Base-by-base conservation (phyloP, 225 moss, liverwort and hornwort genomes). In the Marchantia polymorpha region DNA sequence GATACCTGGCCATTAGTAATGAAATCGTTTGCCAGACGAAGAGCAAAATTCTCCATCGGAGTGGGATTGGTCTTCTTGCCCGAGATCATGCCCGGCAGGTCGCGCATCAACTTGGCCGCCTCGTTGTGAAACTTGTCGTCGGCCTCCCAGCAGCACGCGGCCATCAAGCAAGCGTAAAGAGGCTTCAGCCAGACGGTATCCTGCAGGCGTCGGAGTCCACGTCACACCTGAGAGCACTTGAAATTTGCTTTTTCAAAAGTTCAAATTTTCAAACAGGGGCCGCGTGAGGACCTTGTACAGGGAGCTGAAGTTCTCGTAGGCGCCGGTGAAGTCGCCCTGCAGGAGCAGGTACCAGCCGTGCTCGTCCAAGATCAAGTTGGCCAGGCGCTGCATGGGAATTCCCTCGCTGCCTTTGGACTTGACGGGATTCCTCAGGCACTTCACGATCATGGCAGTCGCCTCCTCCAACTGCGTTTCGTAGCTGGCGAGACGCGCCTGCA, bases 121-220 rank as follows among this genome's bases (percentile, higher is more conserved):
- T 96, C 92, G 72, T 89, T 89, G 31, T 88, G 83, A 82, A 89
- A 84, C 70, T 85, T 86, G 68, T 90, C 91, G 76, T 82, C 85
- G 72, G 91, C 91, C 85, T 96, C 94, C 90, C 92, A 96, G 83
- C 86, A 87, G 81, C 94, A 96, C 81, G 89, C 91, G 50, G 90
- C 83, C 80, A 90, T 90, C 84, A 96, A 81, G 83, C 88, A 94
- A 50, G 90, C 89, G 63, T 74, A 92, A 80, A 89, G 85, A 51
- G 92, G 86, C 85, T 92, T 92, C 83, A 92, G 92, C 86, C 86
- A 89, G 29, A 84, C 85, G 76, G 86, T 90, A 72, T 94, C 92
- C 91, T 96, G 91, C 85, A 79, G n/a, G 47, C 25, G 17, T 46
- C 75, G 23, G 1, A 8, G 14, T 17, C 39, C 64, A 64, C 64